Evolutionary conservation across 2,329 filamentous ascomycete genomes (phyloP), one percentile per base, ranked within the genome.

Genomic region (Cladophialophora exuberans): DNA sequence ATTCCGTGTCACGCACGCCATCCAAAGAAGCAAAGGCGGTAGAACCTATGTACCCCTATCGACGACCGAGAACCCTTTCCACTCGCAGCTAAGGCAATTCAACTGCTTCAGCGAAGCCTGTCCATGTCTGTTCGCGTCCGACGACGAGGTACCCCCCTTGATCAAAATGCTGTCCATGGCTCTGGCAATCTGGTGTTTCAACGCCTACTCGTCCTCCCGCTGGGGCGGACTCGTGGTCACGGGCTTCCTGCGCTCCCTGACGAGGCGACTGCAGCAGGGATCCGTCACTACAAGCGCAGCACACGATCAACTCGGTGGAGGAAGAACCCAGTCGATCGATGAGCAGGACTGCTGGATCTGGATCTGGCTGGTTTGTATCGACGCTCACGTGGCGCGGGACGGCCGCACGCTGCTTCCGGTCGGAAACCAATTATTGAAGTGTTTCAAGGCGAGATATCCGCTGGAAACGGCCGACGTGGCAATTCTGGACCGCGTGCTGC

Each of bases 81-180:
- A 35, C 18, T 46, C 18, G 3, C 18, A n/a, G 43, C 43, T 7
- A 17, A 15, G 43, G 17, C 28, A 18, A 13, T 46, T 33, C 30
- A 30, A 46, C n/a, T 23, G 28, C 6, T 46, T 46, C 13, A 46
- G 43, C 30, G 26, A 46, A 18, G 43, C 30, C 11, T 46, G 43
- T 30, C 43, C 43, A 4, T 46, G 43, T 13, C 28, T 46, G 9
- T 35, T 46, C 18, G 43, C 30, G 13, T 30, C 43, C 6, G 43
- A 46, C 4, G 26, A 46, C 11, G 18, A 46, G 28, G 43, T 46
- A 31, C 17, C 33, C 9, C 43, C 43, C 10, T 26, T 46, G 43
- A 17, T 46, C 22, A 46, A 46, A 18, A 26, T 30, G 18, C 18
- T 46, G 43, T 33, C 43, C 7, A 11, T 36, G 17, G 43, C 43